Evolutionary conservation across 2,329 filamentous ascomycete genomes (phyloP).

Genomic region (Trichoderma atrobrunneum): DNA sequence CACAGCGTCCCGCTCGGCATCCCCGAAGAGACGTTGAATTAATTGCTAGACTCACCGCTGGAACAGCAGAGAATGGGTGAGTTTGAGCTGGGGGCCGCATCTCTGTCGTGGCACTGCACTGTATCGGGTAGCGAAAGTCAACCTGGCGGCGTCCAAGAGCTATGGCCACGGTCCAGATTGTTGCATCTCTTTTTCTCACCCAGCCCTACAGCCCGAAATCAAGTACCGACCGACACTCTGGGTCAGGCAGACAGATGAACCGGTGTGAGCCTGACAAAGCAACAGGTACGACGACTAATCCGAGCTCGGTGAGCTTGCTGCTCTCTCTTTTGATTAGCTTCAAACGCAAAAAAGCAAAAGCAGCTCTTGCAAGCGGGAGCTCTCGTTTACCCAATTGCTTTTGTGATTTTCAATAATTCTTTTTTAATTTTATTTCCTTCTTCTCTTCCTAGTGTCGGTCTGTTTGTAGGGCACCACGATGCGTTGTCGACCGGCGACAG

Average conservation of each 20-base stretch:
- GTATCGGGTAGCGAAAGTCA: conserved; percentile 12
- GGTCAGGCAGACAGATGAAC: conserved; percentile 18
- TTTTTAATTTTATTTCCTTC: neutral
- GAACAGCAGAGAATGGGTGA: conserved; percentile 9
- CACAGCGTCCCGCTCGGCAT: conserved; percentile 21
- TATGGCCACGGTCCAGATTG: conserved; percentile 5
- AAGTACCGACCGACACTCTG: conserved; percentile 16
- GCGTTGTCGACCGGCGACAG: conserved; percentile 1
- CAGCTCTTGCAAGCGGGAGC: neutral
- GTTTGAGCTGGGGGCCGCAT: conserved; percentile 1
- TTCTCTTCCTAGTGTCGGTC: neutral
- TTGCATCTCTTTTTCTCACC: conserved; percentile 2
- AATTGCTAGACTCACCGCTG: conserved; percentile 21
- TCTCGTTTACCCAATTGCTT: neutral
- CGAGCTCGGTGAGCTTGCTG: neutral
- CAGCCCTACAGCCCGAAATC: conserved; percentile 18
- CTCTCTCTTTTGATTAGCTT: neutral
- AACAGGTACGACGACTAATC: neutral
- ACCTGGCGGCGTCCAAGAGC: neutral
- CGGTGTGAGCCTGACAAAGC: conserved; percentile 15
- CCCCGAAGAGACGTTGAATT: conserved; percentile 14
- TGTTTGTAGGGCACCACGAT: neutral
- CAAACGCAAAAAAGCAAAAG: neutral
- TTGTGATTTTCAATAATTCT: neutral
- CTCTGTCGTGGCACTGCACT: conserved; percentile 13